Percentiles rank a stretch among this genome's conserved stretches.
Conservation (phyloP, 768 basidiomycete species). For the Multifurca ochricompacta region DNA sequence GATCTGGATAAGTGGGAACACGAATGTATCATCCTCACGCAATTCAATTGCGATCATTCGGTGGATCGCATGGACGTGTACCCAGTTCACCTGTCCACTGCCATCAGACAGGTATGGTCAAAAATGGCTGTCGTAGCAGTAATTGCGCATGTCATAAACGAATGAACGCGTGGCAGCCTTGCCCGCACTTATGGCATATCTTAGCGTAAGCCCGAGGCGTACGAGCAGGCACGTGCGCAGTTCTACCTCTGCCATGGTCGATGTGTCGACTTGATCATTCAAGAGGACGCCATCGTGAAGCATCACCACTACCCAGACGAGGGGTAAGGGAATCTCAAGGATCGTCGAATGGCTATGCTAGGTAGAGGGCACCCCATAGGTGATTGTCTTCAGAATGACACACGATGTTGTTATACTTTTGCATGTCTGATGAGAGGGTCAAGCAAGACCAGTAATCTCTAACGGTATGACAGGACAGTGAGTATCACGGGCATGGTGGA, state of each 20-base stretch:
- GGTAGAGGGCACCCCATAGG: conserved; percentile 62
- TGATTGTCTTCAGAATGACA: conserved; percentile 39
- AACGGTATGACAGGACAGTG: conserved; percentile 32
- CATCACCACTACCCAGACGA: conserved; percentile 39
- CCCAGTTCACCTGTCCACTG: conserved; percentile 47
- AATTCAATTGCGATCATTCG: conserved; percentile 45
- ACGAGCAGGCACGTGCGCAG: conserved; percentile 47
- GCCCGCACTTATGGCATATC: conserved; percentile 31
- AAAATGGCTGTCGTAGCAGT: conserved; percentile 40
- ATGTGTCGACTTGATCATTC: conserved; percentile 23
- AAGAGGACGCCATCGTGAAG: conserved; percentile 40
- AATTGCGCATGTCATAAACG: conserved; percentile 58
- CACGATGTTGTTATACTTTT: conserved; percentile 35
- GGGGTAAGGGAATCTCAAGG: conserved; percentile 42
- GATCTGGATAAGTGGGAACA: conserved; percentile 35
- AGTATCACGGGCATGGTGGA: neutral
- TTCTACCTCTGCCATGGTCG: conserved; percentile 34
- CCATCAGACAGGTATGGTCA: conserved; percentile 49
- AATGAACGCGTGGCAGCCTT: conserved; percentile 41
- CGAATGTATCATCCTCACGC: conserved; percentile 26
- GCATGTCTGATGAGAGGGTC: conserved; percentile 54
- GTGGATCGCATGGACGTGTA: conserved; percentile 46
- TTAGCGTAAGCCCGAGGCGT: conserved; percentile 45
- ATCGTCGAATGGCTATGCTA: conserved; percentile 56
- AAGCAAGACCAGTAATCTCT: conserved; percentile 51